Evolutionary conservation across 1,284 basidiomycete species (phyloP).

Genomic region (Takashimella tepidaria): DNA sequence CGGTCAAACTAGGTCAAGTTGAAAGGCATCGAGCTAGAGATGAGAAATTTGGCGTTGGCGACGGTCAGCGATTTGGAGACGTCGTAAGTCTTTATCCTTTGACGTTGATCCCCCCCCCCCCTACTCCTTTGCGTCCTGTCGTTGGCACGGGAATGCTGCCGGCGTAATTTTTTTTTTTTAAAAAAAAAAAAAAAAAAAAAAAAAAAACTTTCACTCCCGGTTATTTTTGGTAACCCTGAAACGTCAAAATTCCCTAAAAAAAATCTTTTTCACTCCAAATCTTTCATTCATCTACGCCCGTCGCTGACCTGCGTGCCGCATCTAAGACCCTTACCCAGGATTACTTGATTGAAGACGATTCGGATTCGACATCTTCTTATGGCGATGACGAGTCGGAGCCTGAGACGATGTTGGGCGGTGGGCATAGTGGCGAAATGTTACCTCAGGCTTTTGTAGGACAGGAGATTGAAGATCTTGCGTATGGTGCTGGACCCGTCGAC

Average conservation of each 20-base stretch:
- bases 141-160: too few relatives aligned
- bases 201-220: too few relatives aligned
- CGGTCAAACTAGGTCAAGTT: slow-evolving; percentile 33
- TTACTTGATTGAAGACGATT: slow-evolving; percentile 13
- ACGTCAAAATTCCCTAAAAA: too few relatives aligned
- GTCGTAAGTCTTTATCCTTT: slow-evolving; percentile 10
- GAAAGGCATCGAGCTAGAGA: slow-evolving; percentile 37
- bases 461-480: slow-evolving; percentile 43
- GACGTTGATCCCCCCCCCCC: neutral
- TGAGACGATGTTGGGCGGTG: slow-evolving; percentile 8
- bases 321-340: slow-evolving; percentile 14
- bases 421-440: slow-evolving; percentile 21
- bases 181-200: too few relatives aligned
- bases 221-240: too few relatives aligned
- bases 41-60: slow-evolving; percentile 36
- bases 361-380: slow-evolving; percentile 37
- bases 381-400: slow-evolving; percentile 43
- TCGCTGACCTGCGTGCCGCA: slow-evolving; percentile 3
- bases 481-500: slow-evolving; percentile 35
- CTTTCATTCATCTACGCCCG: neutral
- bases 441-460: slow-evolving; percentile 41
- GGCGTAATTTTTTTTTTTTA: too few relatives aligned
- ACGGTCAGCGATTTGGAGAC: slow-evolving; percentile 17
- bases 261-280: neutral
- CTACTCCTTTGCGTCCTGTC: too few relatives aligned